Conservation (phyloP, 2,329 filamentous ascomycete species). For the Fusarium sp. region DNA sequence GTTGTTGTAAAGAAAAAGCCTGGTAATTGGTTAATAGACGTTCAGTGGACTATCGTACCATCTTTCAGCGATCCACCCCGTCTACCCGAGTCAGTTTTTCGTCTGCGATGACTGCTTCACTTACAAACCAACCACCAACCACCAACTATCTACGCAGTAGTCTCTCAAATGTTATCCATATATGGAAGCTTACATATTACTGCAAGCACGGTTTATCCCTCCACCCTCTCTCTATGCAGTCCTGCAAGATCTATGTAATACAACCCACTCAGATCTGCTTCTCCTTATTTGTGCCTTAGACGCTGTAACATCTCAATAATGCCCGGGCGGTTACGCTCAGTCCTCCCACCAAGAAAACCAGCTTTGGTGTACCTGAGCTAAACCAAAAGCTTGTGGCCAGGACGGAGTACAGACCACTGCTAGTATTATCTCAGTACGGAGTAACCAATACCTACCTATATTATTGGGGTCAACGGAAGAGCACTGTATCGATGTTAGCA, state of each 20-base stretch:
- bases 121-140: constrained; percentile 3
- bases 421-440: background rate
- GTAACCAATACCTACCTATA: too few relatives aligned
- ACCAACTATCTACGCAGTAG: background rate
- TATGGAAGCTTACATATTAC: constrained; percentile 9
- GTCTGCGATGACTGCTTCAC: constrained; percentile 4
- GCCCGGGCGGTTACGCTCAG: constrained; percentile 19
- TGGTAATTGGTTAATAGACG: background rate
- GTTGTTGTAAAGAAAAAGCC: background rate
- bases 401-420: background rate
- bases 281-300: constrained; percentile 1
- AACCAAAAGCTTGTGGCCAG: constrained; percentile 27
- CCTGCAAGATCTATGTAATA: background rate
- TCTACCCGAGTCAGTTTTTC: constrained; percentile 34
- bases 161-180: constrained; percentile 30
- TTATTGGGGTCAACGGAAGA: background rate
- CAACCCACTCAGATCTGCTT: background rate
- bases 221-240: background rate
- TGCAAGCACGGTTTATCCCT: background rate
- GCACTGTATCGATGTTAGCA: background rate
- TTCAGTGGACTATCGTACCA: background rate
- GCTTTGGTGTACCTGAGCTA: constrained; percentile 24
- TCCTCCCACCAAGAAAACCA: constrained; percentile 22
- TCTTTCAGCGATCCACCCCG: background rate
- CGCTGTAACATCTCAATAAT: constrained; percentile 20